phyloP scores from a whole-genome alignment of 345 rosid species.

The Hirschfeldia incana region DNA sequence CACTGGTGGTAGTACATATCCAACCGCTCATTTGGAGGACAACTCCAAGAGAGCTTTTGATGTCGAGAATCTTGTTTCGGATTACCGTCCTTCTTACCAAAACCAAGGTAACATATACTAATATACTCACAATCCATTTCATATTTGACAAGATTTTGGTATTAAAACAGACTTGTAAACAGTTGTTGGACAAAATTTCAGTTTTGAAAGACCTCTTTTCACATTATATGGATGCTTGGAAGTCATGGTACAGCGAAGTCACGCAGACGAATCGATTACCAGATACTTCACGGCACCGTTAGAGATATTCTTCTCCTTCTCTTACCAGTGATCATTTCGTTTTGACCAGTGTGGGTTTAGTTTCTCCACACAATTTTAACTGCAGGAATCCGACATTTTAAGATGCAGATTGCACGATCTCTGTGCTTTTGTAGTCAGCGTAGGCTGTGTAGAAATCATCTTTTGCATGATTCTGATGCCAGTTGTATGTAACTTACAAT shows the following conservation, averaged over 20 bases:
- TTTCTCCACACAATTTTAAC: conserved; percentile 31
- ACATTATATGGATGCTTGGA: conserved; percentile 94
- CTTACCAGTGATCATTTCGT: conserved; percentile 22
- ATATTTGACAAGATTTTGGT: conserved; percentile 4
- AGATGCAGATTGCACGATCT: conserved; percentile 2
- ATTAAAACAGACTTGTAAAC: neutral
- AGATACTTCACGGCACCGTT: conserved; percentile 37
- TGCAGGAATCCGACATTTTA: conserved; percentile 19
- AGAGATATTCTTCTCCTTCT: conserved; percentile 6
- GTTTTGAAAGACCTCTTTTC: conserved; percentile 78
- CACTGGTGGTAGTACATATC: conserved; percentile 26
- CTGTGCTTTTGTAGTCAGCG: conserved; percentile 18
- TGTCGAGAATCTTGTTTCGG: conserved; percentile 63
- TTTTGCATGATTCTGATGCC: conserved; percentile 6
- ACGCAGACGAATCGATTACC: conserved; percentile 52
- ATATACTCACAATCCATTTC: neutral
- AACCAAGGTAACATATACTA: conserved; percentile 58
- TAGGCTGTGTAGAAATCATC: conserved; percentile 19
- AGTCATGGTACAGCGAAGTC: conserved; percentile 79
- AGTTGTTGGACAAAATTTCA: conserved; percentile 39
- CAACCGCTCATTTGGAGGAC: conserved; percentile 32
- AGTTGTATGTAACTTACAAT: conserved; percentile 17
- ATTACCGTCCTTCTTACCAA: conserved; percentile 63
- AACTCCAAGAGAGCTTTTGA: conserved; percentile 44
- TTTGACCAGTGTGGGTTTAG: conserved; percentile 18